Base-by-base conservation (phyloP, 2,329 filamentous ascomycete genomes). In the Berkeleyomyces basicola region DNA sequence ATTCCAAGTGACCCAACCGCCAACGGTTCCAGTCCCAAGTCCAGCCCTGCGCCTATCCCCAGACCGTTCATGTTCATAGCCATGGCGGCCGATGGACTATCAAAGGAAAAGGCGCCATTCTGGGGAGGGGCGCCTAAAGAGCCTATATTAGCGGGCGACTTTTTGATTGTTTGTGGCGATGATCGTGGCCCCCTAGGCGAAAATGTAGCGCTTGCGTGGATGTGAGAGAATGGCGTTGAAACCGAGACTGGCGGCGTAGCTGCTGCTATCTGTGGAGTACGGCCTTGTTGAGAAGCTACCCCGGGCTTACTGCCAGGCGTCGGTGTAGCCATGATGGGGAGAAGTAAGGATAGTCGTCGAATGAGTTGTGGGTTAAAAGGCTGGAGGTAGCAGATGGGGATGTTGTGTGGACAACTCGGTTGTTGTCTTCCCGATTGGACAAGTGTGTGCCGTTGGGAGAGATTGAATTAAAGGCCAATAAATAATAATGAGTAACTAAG, bases 111-210 rank as follows among this genome's bases (percentile, higher is more conserved):
- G 62, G 79, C 78, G 4, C 75, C 75, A 23, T 39, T 46, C 51
- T 61, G 60, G 2, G 60, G 42, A 40, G 51, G 49, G 5, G 39
- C 37, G 70, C 77, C 75, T 65, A 82, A 68, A 1, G 74, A 76
- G 10, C 76, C 76, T 49, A 74, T 72, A 47, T 77, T 78, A 10
- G 81, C 82, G 0, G 83, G 82, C 5, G 82, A 84, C 68, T 83
- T 83, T 73, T 82, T 83, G 47, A 85, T 74, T 63, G 83, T 80
- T 70, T 85, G 82, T 3, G 83, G 83, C 61, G 83, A 86, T 7
- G 82, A 83, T 59, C 78, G 76, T 7, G 75, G 78, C 40, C 77
- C 81, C 37, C 74, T 76, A 3, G 83, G 82, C 1, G 83, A 84
- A 69, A 85, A 82, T 43, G 78, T 81, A n/a, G 78, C 76, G 60